Base-by-base conservation (phyloP, 2,329 filamentous ascomycete species). In the Curvularia hawaiiensis region DNA sequence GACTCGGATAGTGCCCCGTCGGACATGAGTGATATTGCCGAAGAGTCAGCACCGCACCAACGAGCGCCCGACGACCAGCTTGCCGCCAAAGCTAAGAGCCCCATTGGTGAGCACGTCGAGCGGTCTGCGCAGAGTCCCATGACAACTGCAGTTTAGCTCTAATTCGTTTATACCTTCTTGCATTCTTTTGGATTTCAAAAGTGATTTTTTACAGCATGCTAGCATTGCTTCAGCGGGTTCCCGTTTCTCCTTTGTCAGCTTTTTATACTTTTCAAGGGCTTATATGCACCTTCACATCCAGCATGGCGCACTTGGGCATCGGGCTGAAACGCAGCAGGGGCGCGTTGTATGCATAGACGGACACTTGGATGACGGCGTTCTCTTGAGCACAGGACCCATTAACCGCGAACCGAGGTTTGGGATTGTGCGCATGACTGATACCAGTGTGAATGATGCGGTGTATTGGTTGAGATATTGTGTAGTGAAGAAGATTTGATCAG, bases 11-110 rank as follows among this genome's bases (percentile, higher is more conserved):
- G 63, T 24, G 65, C 61, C 6, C 64, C 61, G 4, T 71, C 69
- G 1, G 69, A 74, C 11, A 68, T 75, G 66, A 75, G 72, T 54
- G 72, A 75, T 31, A 73, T 75, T 24, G 67, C 65, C 7, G 73
- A 75, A 52, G 72, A 74, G 46, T 61, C 66, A 12, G 54, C 59
- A 10, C 55, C 39, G 4, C 59, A 65, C 4, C 58, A 61, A 18
- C 54, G 59, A 24, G 51, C 41, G 11, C 53, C 56, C 3, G 54
- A 40, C 12, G 60, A 63, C 24, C 55, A 59, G 8, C 38, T 60
- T 7, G 50, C 55, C n/a, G 62, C 48, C 38, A 58, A 64, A 20
- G 66, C 58, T 16, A 61, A 65, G 30, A 56, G 62, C 20, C 58
- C 64, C 10, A 52, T 51, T 53, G 26, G 51, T 26, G 59, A 64